These are phyloP conservation scores for Exophiala lecanii-corni DNA, from an alignment of 2,329 filamentous ascomycete genomes.

Conservation along the genomic window DNA sequence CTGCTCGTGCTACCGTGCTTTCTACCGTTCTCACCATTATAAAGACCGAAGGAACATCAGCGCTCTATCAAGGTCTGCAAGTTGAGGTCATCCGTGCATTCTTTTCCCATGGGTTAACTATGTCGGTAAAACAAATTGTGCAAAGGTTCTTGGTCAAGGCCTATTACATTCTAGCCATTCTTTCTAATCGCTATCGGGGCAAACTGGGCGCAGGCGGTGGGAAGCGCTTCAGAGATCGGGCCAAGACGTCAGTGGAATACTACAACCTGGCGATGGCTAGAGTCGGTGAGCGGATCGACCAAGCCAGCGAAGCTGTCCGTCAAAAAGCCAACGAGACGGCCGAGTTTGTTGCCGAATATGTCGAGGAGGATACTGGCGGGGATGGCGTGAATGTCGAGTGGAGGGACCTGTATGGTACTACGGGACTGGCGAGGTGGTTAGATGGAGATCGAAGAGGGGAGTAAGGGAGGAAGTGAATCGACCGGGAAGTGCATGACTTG, in stretches of 20 bases:
- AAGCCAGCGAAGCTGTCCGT: constrained; percentile 23
- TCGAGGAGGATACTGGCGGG: constrained; percentile 37
- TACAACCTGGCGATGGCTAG: constrained; percentile 38
- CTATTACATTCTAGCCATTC: constrained; percentile 62
- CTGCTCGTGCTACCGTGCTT: constrained; percentile 54
- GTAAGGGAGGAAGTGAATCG: not conserved
- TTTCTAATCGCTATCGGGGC: constrained; percentile 34
- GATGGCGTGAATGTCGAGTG: constrained; percentile 27
- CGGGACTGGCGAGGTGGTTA: constrained; percentile 23
- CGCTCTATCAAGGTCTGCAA: constrained; percentile 70
- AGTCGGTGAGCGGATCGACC: constrained; percentile 32
- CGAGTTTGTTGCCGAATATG: constrained; percentile 42
- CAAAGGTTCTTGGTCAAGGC: constrained; percentile 66
- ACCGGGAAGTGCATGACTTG: not conserved
- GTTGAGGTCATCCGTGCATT: constrained; percentile 79
- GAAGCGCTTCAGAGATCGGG: constrained; percentile 35
- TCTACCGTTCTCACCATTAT: constrained; percentile 55
- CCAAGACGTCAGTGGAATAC: constrained; percentile 36
- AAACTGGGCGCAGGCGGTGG: constrained; percentile 39
- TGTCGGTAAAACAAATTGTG: constrained; percentile 76
- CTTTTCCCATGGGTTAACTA: constrained; percentile 79
- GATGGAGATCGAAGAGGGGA: constrained; percentile 13
- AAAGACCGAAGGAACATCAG: constrained; percentile 60
- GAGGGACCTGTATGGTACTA: constrained; percentile 35
- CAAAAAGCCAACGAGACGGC: constrained; percentile 38